Base-by-base conservation (phyloP, 2,329 filamentous ascomycete species). In the Exophiala lecanii-corni region DNA sequence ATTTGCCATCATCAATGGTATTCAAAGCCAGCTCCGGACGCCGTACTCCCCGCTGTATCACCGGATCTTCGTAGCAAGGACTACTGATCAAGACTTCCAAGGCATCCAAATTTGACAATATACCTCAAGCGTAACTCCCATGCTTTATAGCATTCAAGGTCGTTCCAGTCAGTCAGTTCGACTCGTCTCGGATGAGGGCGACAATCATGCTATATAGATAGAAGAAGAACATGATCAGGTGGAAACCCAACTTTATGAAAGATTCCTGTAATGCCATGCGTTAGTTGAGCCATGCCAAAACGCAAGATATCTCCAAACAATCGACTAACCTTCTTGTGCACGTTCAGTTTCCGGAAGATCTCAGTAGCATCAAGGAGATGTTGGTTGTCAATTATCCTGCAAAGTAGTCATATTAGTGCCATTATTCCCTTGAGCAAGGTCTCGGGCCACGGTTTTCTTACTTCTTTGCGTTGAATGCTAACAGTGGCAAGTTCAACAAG, bases 171-270 rank as follows among this genome's bases (percentile, higher is more conserved):
- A 67, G 57, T 82, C 83, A 94, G 69, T 89, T 79, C 48, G 85
- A 80, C 72, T 98, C 92, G 68, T 97, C 92, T 62, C 85, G 83
- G 74, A 98, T 98, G 52, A 98, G 78, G 55, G 92, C 91, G 54
- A 96, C 91, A 58, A 92, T 92, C 86, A 92, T 94, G 82, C 86
- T 94, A 79, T 95, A 95, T 44, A 98, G 84, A 73, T 98, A 98
- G 80, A 97, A 98, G 82, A 98, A 98, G 80, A 98, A 98, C 89
- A 98, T 96, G 72, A 98, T 69, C 49, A 98, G 76, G 70, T 98
- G 92, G 78, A 98, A 98, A 43, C 91, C 92, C 32, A 98, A 86
- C 75, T 98, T 98, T 74, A 92, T 83, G 69, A 98, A 98, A 1
- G 92, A 97, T 80, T 98, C 92, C 89, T 95, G 55, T 46, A 5